A percentile compares a stretch with the other conserved stretches of the same genome.
These are phyloP conservation scores for Suillus subluteus DNA, from an alignment of 768 basidiomycete species.

Conservation along the genomic window DNA sequence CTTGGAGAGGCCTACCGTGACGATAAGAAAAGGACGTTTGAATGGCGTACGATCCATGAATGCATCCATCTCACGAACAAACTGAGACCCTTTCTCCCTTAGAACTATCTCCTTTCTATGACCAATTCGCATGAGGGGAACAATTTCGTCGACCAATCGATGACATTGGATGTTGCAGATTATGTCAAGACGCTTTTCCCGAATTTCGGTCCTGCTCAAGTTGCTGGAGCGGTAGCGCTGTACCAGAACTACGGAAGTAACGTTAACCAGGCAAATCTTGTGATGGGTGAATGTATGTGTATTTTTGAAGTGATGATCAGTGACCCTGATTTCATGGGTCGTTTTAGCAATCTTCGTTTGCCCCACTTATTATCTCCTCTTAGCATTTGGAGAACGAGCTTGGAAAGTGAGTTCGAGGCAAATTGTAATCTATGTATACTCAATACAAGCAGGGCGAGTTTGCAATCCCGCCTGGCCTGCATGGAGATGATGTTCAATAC, in stretches of 20 bases:
- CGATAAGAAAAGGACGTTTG: too few relatives aligned
- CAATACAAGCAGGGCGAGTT: constrained; percentile 32
- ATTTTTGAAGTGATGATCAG: background rate
- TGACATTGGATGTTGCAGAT: constrained; percentile 22
- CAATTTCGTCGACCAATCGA: constrained; percentile 29
- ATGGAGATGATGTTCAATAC: constrained; percentile 40
- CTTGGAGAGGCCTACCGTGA: too few relatives aligned
- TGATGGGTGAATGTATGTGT: constrained; percentile 46
- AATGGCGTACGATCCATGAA: too few relatives aligned
- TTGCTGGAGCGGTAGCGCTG: constrained; percentile 24
- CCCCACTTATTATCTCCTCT: constrained; percentile 23
- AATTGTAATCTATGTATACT: constrained; percentile 20
- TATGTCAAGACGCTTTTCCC: constrained; percentile 26
- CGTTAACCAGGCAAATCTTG: constrained; percentile 36
- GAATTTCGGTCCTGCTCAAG: background rate
- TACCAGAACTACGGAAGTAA: constrained; percentile 38
- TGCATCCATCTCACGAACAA: too few relatives aligned
- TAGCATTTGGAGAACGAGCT: constrained; percentile 21
- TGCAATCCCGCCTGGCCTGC: constrained; percentile 31
- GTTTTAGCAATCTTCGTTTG: constrained; percentile 31
- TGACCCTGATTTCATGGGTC: background rate
- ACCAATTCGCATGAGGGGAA: constrained; percentile 39
- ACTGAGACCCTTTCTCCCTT: background rate
- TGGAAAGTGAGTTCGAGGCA: constrained; percentile 34
- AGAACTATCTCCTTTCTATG: constrained; percentile 29